These are phyloP conservation scores for Excoecaria cochinchinensis DNA, from an alignment of 345 rosid species.

Conservation along the genomic window DNA sequence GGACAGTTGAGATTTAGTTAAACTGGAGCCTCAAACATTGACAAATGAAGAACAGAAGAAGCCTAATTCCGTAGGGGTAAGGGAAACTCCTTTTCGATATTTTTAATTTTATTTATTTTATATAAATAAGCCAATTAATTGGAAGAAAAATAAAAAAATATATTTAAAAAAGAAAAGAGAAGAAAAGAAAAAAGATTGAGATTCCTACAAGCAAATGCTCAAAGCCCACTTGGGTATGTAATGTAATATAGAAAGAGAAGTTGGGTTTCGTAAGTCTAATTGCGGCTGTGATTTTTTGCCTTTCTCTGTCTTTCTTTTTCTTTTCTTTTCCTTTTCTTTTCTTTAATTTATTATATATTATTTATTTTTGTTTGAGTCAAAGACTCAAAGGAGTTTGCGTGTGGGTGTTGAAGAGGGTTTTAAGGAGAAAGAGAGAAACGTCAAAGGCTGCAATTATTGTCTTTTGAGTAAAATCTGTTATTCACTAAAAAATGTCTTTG, in stretches of 20 bases:
- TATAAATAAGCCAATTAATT: background rate
- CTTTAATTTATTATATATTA: background rate
- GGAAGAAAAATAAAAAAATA: background rate
- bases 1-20: conserved; percentile 53
- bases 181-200: conserved; percentile 14
- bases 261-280: conserved; percentile 39
- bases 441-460: conserved; percentile 64
- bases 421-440: conserved; percentile 44
- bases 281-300: conserved; percentile 38
- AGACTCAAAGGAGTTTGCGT: conserved; percentile 64
- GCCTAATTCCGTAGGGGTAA: conserved; percentile 44
- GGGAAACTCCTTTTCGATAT: conserved; percentile 38
- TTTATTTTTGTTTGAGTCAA: conserved; percentile 1
- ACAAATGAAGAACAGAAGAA: conserved; percentile 39
- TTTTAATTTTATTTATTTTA: background rate
- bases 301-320: background rate
- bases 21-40: conserved; percentile 55
- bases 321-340: background rate
- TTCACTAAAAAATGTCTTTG: conserved; percentile 29
- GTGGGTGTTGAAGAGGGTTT: conserved; percentile 49
- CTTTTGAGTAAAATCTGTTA: conserved; percentile 41
- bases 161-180: background rate
- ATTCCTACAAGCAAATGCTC: conserved; percentile 34
- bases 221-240: conserved; percentile 26
- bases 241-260: conserved; percentile 22